Base-by-base conservation (phyloP, 331 rosid genomes). In the Cydonia oblonga region DNA sequence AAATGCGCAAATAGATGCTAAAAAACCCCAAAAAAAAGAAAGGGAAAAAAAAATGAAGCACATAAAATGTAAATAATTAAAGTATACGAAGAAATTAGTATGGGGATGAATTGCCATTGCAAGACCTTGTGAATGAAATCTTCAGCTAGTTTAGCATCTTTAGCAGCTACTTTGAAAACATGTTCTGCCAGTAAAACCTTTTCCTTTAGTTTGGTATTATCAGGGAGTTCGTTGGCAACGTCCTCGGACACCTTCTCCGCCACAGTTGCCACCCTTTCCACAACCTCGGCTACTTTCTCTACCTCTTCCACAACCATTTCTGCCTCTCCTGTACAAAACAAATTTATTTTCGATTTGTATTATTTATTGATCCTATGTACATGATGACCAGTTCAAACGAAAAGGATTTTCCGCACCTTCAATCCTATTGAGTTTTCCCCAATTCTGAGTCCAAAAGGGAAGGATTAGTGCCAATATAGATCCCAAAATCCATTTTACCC, bases 401-500 rank as follows among this genome's bases (percentile, higher is more conserved):
- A 20, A 22, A 11, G 2, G 62, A 56, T 22, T 56, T 57, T 57
- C 7, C 7, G 3, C 85, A 87, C 97, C 90, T 88, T 87, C 95
- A 53, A 92, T 75, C 26, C 28, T 81, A 15, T 46, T 74, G 5
- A 88, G 73, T 59, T 84, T 77, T 16, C 13, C 40, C 90, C 83
- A 86, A 38, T 74, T 32, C 40, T 75, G 58, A 49, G 53, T 83
- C 86, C 86, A 79, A 75, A 80, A 72, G n/a, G 89, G 85, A n/a
- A 86, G 72, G 78, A 84, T 11, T 3, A 84, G 3, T 68, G 86
- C 64, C 67, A 87, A 42, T 30, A 78, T 22, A 5, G 88, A 76
- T 26, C 96, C 89, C 69, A 86, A 66, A 25, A 82, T 25, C 97
- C 96, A 92, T 79, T 76, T 87, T 40, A 68, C 59, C 93, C 97